Evolutionary conservation across 495 filamentous ascomycete genomes (phyloP).

Genomic region (Cercophora samala): DNA sequence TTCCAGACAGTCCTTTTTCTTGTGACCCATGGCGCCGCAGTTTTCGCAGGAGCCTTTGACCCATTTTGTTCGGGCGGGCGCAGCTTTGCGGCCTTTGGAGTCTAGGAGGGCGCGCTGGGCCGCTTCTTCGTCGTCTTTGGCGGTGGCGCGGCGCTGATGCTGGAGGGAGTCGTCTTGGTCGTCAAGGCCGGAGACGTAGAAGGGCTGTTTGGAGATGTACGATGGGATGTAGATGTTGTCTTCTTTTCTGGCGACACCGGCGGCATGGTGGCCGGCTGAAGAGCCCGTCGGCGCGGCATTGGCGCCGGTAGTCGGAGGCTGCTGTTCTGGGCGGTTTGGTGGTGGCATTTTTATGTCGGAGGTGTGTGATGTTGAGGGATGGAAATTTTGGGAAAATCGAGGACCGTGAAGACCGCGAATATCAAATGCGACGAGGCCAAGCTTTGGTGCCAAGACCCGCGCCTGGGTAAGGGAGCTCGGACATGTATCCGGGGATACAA

Average conservation of each 20-base stretch:
- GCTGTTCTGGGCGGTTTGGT: conserved; percentile 20
- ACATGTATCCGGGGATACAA: neutral
- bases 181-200: conserved; percentile 81
- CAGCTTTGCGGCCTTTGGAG: conserved; percentile 64
- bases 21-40: conserved; percentile 95
- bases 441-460: neutral
- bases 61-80: conserved; percentile 88
- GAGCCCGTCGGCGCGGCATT: conserved; percentile 16
- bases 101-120: conserved; percentile 58
- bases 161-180: conserved; percentile 87
- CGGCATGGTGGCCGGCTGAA: neutral
- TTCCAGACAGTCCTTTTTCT: conserved; percentile 87
- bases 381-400: neutral
- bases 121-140: conserved; percentile 52
- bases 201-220: conserved; percentile 97
- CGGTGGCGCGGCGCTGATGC: conserved; percentile 85
- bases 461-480: neutral
- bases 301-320: conserved; percentile 11
- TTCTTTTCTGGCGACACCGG: conserved; percentile 61
- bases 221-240: conserved; percentile 98
- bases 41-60: conserved; percentile 98
- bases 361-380: neutral
- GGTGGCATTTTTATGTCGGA: conserved; percentile 17
- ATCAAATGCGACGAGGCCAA: conserved; percentile 7
- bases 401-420: neutral